Conservation (phyloP, 257 asterid species). For the Capsicum baccatum region DNA sequence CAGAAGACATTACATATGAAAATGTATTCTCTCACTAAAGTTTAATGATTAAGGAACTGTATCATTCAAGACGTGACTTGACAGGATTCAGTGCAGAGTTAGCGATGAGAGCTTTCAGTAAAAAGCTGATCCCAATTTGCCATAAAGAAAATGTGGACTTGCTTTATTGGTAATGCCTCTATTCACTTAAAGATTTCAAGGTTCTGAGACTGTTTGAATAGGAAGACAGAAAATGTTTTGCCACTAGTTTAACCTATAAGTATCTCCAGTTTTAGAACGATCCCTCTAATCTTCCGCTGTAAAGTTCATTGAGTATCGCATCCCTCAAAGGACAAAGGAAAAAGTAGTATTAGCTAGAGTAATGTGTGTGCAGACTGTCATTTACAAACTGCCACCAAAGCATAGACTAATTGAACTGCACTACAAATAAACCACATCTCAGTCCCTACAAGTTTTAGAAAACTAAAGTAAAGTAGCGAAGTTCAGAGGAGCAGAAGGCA, state of each 20-base stretch:
- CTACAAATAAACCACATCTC: neutral
- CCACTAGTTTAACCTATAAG: neutral
- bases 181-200: neutral
- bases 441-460: neutral
- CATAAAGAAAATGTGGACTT: neutral
- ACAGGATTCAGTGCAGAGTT: neutral
- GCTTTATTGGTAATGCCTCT: neutral
- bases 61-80: neutral
- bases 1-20: neutral
- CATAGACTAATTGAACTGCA: neutral
- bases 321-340: neutral
- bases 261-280: constrained; percentile 12
- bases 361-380: neutral
- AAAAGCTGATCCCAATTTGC: constrained; percentile 6
- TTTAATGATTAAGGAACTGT: neutral
- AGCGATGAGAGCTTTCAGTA: neutral
- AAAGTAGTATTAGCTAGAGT: neutral
- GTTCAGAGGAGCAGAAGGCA: constrained; percentile 13
- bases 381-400: constrained; percentile 4
- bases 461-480: neutral
- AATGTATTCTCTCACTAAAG: neutral
- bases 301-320: constrained; percentile 12
- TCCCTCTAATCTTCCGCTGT: constrained; percentile 8
- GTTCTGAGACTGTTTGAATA: neutral
- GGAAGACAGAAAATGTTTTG: neutral